Base-by-base conservation (phyloP, 306 rosid genomes). In the Acmispon strigosus region DNA sequence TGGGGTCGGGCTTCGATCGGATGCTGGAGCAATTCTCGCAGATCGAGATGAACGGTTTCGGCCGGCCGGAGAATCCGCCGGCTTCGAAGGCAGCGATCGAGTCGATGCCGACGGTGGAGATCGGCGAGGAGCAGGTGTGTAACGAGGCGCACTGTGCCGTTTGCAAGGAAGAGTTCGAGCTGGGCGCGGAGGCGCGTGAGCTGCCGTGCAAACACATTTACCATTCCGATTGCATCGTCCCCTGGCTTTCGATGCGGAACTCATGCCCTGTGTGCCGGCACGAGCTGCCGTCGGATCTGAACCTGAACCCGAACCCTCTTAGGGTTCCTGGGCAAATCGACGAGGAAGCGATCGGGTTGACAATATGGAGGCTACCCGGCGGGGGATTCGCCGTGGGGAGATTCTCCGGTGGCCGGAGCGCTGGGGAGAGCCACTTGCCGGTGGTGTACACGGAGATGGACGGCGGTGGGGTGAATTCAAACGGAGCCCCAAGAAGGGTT, bases 221-320 rank as follows among this genome's bases (percentile, higher is more conserved):
- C 76, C 98, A 93, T 36, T 78, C 94, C 7, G 97, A 90, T 50
- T 93, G 98, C 62, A 90, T 93, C 55, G 83, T 93, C 7, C 96
- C 97, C 0, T 93, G 98, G 98, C 98, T 90, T 1, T 84, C 96
- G 12, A 81, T 81, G 74, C 81, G 94, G 10, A 93, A 90, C 65
- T 93, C 98, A 14, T 93, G 98, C 39, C 98, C 98, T 0, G 90
- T 93, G 4, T 90, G 98, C 83, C 98, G 98, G 2, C 88, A 81
- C 80, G 94, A 88, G 77, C 44, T 93, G 56, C 97, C 97, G 7
- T 48, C 92, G 10, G 97, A 90, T 34, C 86, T 32, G 37, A 32
- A 27, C 32, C 24, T 1, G 24, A 22, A 22, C 24, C 24, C 1
- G 32, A 27, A 32, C 37, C 37, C 37, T 32, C 8, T 32, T 5